Conservation (phyloP, 768 basidiomycete genomes). For the Amanita thiersii region DNA sequence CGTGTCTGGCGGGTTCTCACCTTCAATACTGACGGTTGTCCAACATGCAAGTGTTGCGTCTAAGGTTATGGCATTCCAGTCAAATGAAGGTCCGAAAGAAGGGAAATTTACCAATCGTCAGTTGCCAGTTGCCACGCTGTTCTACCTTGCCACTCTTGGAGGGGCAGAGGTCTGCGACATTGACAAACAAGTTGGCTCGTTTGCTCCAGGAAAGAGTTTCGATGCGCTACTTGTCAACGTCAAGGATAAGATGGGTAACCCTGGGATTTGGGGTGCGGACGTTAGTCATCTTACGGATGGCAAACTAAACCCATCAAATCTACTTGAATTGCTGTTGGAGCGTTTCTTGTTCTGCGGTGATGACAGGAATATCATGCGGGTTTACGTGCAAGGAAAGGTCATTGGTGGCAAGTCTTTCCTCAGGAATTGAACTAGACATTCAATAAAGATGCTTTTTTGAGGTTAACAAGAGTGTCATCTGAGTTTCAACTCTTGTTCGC, state of each 20-base stretch:
- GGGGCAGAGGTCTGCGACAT: constrained; percentile 81
- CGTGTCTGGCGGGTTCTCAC: constrained; percentile 79
- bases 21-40: constrained; percentile 70
- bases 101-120: constrained; percentile 45
- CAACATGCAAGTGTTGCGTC: constrained; percentile 75
- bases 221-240: constrained; percentile 78
- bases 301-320: constrained; percentile 19
- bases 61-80: constrained; percentile 59
- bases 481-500: no score
- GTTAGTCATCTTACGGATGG: no score
- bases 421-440: no score
- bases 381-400: constrained; percentile 74
- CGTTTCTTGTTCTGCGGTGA: constrained; percentile 83
- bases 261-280: constrained; percentile 45
- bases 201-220: constrained; percentile 77
- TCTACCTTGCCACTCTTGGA: constrained; percentile 89
- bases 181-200: constrained; percentile 62
- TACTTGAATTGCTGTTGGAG: constrained; percentile 59
- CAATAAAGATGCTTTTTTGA: no score
- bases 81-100: constrained; percentile 8
- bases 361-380: constrained; percentile 70
- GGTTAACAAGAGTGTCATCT: no score
- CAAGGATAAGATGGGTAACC: constrained; percentile 42
- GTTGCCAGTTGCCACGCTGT: constrained; percentile 63
- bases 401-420: no score